These are phyloP conservation scores for Bonia amplexicaulis DNA, from an alignment of 176 grass and related monocot species.

Conservation along the genomic window DNA sequence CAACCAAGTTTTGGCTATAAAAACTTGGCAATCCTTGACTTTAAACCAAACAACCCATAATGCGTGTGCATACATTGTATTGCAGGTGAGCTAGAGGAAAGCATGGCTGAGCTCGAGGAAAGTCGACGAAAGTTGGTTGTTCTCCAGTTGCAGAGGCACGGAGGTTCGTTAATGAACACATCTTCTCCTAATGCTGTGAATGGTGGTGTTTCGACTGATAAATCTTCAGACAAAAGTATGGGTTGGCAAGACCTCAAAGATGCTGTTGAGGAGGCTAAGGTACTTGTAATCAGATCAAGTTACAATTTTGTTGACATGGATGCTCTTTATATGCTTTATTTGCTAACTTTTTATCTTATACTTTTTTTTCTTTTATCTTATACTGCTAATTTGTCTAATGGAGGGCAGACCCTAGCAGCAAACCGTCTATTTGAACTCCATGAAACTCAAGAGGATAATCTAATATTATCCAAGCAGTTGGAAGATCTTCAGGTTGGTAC, in stretches of 20 bases:
- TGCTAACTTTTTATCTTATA: slow-evolving; percentile 17
- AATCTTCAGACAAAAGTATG: slow-evolving; percentile 63
- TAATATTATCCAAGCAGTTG: slow-evolving; percentile 79
- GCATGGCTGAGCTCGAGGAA: slow-evolving; percentile 88
- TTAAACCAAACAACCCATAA: slow-evolving; percentile 16
- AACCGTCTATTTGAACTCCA: slow-evolving; percentile 89
- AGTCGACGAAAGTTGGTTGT: slow-evolving; percentile 88
- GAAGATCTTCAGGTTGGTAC: slow-evolving; percentile 86
- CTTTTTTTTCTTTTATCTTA: slow-evolving; percentile 18
- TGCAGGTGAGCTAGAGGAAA: slow-evolving; percentile 88
- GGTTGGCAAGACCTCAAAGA: slow-evolving; percentile 77
- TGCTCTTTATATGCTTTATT: slow-evolving; percentile 17
- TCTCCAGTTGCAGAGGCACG: slow-evolving; percentile 82
- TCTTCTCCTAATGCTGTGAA: slow-evolving; percentile 54
- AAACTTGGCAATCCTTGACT: not conserved
- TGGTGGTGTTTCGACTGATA: slow-evolving; percentile 62
- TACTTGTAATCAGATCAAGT: slow-evolving; percentile 19
- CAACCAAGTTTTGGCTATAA: not conserved
- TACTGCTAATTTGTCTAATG: slow-evolving; percentile 38
- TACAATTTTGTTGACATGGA: slow-evolving; percentile 12
- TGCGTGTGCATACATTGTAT: slow-evolving; percentile 13
- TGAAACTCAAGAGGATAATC: slow-evolving; percentile 92
- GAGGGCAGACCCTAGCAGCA: slow-evolving; percentile 62
- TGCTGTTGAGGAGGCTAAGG: slow-evolving; percentile 91
- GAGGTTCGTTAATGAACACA: slow-evolving; percentile 50